Evolutionary conservation across 2,329 filamentous ascomycete genomes (phyloP), one percentile per base, ranked within the genome.

Genomic region (Cladosporium sp.): DNA sequence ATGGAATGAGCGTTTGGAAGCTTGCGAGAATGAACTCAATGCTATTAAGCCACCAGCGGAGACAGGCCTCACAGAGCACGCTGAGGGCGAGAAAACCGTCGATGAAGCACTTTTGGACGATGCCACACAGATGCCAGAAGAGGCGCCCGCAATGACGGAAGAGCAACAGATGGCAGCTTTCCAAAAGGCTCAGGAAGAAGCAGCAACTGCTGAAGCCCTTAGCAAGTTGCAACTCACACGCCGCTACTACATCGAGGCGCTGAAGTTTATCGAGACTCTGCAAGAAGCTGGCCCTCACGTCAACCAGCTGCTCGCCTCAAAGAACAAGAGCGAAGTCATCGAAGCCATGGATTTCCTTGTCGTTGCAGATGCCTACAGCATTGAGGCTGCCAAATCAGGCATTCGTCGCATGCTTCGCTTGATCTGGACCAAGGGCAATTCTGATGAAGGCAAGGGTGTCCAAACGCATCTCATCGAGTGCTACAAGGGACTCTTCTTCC

Each of bases 351-450:
- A 99, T 71, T 99, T 95, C 75, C 96, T 99, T 65, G 91, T 95
- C 65, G 85, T 96, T 44, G 88, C 94, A 44, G 92, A 99, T 71
- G 93, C 92, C 5, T 97, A 97, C 80, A 94, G 95, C 72, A 88
- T 99, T 58, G 90, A 97, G 72, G 90, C 94, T 64, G 91, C 95
- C 69, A 92, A 96, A 72, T 77, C 88, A 37, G 94, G 95, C 58
- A 97, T 99, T 68, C 85, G 93, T 59, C 88, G 91, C 58, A 99
- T 99, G 94, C 81, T 99, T 62, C 87, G 93, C 54, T 80, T 99
- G 19, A 99, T 99, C 72, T 99, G 94, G 94, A 99, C 94, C 62
- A 99, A 99, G 76, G 93, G 94, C 65, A 99, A 97, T 75, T 97
- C 91, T 67, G 94, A 99, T 68, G 95, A 99, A 79, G 94, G 95